Conservation (phyloP, 345 rosid genomes). For the Schrenkiella parvula region DNA sequence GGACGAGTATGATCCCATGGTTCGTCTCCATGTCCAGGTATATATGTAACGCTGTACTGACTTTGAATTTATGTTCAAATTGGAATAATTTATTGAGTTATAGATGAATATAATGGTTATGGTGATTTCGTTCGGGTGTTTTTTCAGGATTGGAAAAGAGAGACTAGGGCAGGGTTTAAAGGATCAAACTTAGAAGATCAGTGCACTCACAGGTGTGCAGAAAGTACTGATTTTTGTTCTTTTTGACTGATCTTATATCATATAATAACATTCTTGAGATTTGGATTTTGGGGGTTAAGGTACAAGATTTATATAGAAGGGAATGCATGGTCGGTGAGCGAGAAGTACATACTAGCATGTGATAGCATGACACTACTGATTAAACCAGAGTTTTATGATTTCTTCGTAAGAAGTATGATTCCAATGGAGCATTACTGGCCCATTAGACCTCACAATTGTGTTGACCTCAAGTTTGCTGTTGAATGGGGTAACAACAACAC, state of each 20-base stretch:
- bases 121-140: not conserved
- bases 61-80: not conserved
- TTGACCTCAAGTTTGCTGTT: slow-evolving; percentile 45
- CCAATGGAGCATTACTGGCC: slow-evolving; percentile 55
- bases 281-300: slow-evolving; percentile 18
- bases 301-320: slow-evolving; percentile 57
- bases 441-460: slow-evolving; percentile 36
- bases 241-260: not conserved
- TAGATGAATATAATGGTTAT: not conserved
- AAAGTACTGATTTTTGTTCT: not conserved
- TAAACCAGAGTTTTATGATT: slow-evolving; percentile 37
- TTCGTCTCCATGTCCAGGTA: slow-evolving; percentile 44
- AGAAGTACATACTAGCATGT: slow-evolving; percentile 47
- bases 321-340: slow-evolving; percentile 49
- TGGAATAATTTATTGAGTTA: not conserved
- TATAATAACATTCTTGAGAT: not conserved
- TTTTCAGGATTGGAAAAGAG: slow-evolving; percentile 42
- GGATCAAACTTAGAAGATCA: slow-evolving; percentile 47
- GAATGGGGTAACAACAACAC: slow-evolving; percentile 51
- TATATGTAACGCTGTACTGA: not conserved
- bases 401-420: slow-evolving; percentile 44
- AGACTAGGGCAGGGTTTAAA: slow-evolving; percentile 36
- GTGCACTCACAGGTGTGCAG: slow-evolving; percentile 47
- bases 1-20: slow-evolving; percentile 36
- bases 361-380: slow-evolving; percentile 40